Evolutionary conservation across 2,329 filamentous ascomycete species (phyloP), one percentile per base, ranked within the genome.

Genomic region (Curvularia lunata): DNA sequence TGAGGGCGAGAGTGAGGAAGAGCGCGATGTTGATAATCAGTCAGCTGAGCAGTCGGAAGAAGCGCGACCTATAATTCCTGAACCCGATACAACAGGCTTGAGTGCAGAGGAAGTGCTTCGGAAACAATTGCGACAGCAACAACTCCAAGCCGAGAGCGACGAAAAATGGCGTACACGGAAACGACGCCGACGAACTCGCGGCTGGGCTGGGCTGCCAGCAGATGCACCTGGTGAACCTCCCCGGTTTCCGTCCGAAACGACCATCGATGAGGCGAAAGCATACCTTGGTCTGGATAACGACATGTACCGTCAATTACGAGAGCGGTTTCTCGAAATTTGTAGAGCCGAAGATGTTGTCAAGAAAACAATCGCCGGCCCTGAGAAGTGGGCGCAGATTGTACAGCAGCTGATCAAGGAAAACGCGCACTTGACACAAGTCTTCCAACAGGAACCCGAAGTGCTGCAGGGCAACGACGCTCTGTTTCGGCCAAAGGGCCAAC

Each of bases 201-300:
- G 84, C n/a, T 90, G 86, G 81, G 87, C 85, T 41, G 87, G 88
- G 2, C 74, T 90, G 25, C 86, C 88, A 13, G 84, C 88, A 37
- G 88, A 91, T 70, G 85, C 86, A 6, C 84, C 87, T 0, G 86
- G 87, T 1, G 86, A 87, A 4, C 85, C 88, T 19, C 87, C 89
- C 13, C 86, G 91, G 21, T 95, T 92, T 62, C 90, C 90, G 1
- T 94, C 91, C 0, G 91, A 95, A 75, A 93, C 89, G 12, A 93
- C 91, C 0, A 85, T 95, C 57, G 88, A 91, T 63, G 90, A 94
- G 75, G 88, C 89, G 69, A 91, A 92, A 70, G 82, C 83, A 12
- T 89, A 88, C 58, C 80, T 96, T 27, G 81, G 79, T 37, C 80
- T 96, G 32, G 85, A 89, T 67, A 85, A 83, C 48, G 75, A 81